Conservation (phyloP, 768 basidiomycete species). For the Tricholoma furcatifolium region DNA sequence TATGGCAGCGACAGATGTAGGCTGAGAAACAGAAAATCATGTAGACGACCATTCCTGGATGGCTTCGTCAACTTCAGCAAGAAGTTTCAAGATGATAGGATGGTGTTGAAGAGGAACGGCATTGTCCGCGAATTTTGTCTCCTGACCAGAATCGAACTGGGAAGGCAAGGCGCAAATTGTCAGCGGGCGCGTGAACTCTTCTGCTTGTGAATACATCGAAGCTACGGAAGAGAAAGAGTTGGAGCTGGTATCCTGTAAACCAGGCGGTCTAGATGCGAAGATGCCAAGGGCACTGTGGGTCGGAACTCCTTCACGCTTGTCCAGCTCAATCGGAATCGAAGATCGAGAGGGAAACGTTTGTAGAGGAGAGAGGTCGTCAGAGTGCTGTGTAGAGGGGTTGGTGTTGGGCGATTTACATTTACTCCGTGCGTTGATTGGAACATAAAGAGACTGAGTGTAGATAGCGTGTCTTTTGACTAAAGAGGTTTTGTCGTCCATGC, state of each 20-base stretch:
- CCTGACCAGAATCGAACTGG: slow-evolving; percentile 3
- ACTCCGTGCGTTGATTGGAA: slow-evolving; percentile 22
- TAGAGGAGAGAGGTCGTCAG: background rate
- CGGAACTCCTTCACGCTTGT: background rate
- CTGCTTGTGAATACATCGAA: slow-evolving; percentile 21
- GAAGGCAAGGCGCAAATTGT: slow-evolving; percentile 10
- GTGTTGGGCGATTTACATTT: background rate
- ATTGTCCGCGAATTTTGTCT: background rate
- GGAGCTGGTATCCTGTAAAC: background rate
- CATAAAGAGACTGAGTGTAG: slow-evolving; percentile 30
- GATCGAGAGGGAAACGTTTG: slow-evolving; percentile 5
- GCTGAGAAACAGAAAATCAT: background rate
- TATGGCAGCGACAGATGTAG: background rate
- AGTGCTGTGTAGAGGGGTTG: background rate
- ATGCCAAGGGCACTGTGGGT: slow-evolving; percentile 5
- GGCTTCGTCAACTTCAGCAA: slow-evolving; percentile 32
- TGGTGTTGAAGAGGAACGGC: slow-evolving; percentile 20
- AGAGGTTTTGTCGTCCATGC: slow-evolving; percentile 8
- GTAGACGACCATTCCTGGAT: slow-evolving; percentile 29
- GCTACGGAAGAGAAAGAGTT: slow-evolving; percentile 19
- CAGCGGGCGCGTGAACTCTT: slow-evolving; percentile 6
- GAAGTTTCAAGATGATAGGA: slow-evolving; percentile 28
- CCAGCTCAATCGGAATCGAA: slow-evolving; percentile 1
- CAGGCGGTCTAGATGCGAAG: slow-evolving; percentile 3
- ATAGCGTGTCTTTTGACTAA: slow-evolving; percentile 35